phyloP scores from a whole-genome alignment of 805 yeast genomes.

The Tetrapisispora fleetii region DNA sequence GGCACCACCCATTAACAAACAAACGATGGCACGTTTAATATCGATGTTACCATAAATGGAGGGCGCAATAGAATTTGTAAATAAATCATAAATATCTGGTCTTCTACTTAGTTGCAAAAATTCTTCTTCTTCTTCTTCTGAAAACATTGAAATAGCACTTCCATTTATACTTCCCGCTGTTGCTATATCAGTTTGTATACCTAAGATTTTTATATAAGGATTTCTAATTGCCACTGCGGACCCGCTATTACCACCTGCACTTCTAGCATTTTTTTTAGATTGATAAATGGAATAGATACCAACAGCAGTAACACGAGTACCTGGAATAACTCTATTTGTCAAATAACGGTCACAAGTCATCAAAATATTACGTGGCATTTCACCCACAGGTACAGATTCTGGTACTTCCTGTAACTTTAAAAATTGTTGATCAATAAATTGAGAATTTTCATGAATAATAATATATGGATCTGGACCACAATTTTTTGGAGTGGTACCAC shows the following conservation, averaged over 20 bases:
- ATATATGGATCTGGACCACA: constrained; percentile 93
- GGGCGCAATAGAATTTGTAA: constrained; percentile 87
- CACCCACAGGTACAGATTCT: constrained; percentile 98
- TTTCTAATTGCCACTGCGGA: constrained; percentile 74
- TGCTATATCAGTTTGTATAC: constrained; percentile 77
- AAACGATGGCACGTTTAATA: constrained; percentile 86
- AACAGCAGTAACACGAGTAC: constrained; percentile 81
- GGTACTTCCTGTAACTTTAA: constrained; percentile 94
- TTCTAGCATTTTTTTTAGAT: constrained; percentile 46
- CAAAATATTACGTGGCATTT: constrained; percentile 89
- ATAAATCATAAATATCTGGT: constrained; percentile 78
- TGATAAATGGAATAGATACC: constrained; percentile 92
- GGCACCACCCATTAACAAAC: constrained; percentile 89
- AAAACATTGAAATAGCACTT: constrained; percentile 39
- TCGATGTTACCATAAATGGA: constrained; percentile 91
- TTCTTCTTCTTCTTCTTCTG: constrained; percentile 92
- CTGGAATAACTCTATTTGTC: constrained; percentile 88
- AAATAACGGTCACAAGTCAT: constrained; percentile 82
- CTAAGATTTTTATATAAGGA: constrained; percentile 81
- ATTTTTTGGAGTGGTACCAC: constrained; percentile 15
- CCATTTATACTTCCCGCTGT: constrained; percentile 31
- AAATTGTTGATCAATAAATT: constrained; percentile 91
- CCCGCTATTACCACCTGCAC: constrained; percentile 30
- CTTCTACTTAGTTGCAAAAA: constrained; percentile 69
- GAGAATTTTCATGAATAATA: constrained; percentile 85